These are phyloP conservation scores for Pseudonitzschia multiseries DNA, from an alignment of 108 stramenopile genomes.

Conservation along the genomic window DNA sequence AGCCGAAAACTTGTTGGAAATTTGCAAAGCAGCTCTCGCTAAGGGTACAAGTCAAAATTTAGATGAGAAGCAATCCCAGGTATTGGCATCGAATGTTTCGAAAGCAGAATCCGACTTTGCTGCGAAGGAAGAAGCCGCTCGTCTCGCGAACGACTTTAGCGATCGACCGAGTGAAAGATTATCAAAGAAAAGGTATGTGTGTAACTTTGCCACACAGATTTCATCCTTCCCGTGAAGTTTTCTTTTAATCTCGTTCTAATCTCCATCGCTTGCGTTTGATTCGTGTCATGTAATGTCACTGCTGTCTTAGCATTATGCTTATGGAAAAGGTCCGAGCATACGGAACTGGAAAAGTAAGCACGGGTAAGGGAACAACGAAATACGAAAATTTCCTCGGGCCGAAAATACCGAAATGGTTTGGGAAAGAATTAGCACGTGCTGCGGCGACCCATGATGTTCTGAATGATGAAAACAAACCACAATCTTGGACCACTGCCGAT, in stretches of 20 bases:
- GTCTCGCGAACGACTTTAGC: conserved; percentile 7
- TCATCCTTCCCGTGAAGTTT: too few relatives aligned
- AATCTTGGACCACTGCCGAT: conserved; percentile 39
- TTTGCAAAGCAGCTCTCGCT: conserved; percentile 27
- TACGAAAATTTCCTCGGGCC: conserved; percentile 68
- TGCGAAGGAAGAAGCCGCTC: conserved; percentile 22
- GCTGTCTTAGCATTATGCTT: conserved; percentile 28
- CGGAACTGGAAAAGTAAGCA: conserved; percentile 4
- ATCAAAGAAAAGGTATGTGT: conserved; percentile 38
- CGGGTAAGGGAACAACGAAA: conserved; percentile 15
- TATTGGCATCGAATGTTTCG: conserved; percentile 12
- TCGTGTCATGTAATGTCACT: not conserved
- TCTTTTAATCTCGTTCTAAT: not conserved
- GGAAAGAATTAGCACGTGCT: conserved; percentile 49
- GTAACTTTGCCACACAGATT: too few relatives aligned
- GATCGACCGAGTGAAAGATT: conserved; percentile 2
- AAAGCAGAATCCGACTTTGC: conserved; percentile 9
- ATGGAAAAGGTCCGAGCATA: conserved; percentile 34
- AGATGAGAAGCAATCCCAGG: conserved; percentile 22
- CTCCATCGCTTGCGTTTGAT: not conserved
- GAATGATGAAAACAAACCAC: conserved; percentile 46
- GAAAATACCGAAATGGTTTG: conserved; percentile 64
- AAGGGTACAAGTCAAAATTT: conserved; percentile 9
- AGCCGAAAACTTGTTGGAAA: not conserved
- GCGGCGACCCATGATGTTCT: conserved; percentile 45